Percentiles rank a stretch among this genome's conserved stretches.
Evolutionary conservation across 768 basidiomycete genomes (phyloP).

Genomic region (Chiua virens): DNA sequence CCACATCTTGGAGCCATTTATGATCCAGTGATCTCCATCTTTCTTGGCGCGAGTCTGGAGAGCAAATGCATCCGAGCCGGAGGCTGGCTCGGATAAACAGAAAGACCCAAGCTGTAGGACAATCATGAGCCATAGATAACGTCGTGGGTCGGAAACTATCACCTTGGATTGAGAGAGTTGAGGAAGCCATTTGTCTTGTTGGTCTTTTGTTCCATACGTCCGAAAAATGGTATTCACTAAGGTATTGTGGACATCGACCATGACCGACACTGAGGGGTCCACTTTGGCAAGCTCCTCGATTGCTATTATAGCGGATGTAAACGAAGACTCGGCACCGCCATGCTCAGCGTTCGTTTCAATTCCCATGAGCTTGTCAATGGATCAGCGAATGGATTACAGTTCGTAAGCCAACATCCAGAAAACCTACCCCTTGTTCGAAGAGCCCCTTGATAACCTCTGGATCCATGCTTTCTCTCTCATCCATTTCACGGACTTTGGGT

Average conservation of each 20-base stretch:
- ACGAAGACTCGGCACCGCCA: slow-evolving; percentile 87
- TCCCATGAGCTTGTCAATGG: slow-evolving; percentile 91
- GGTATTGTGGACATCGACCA: slow-evolving; percentile 98
- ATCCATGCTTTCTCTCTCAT: slow-evolving; percentile 96
- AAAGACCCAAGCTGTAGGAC: slow-evolving; percentile 83
- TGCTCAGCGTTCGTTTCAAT: slow-evolving; percentile 87
- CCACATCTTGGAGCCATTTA: slow-evolving; percentile 99
- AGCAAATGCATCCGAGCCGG: slow-evolving; percentile 97
- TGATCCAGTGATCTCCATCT: slow-evolving; percentile 79
- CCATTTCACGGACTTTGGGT: slow-evolving; percentile 95
- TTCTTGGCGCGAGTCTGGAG: slow-evolving; percentile 90
- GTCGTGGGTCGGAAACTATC: neutral
- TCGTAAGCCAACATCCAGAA: neutral
- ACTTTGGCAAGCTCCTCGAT: slow-evolving; percentile 97
- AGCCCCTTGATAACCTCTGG: slow-evolving; percentile 79
- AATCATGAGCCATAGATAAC: neutral
- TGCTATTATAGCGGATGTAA: slow-evolving; percentile 92
- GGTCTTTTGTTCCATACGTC: slow-evolving; percentile 78
- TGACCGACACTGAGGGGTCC: slow-evolving; percentile 93
- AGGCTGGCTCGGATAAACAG: slow-evolving; percentile 88
- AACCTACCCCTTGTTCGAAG: slow-evolving; percentile 90
- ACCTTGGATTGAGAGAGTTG: slow-evolving; percentile 78
- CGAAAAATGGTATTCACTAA: slow-evolving; percentile 94
- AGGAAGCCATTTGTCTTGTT: slow-evolving; percentile 88
- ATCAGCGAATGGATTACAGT: neutral